Conservation (phyloP, 139 green algal genomes). For the Tetradesmus lagerheimii region DNA sequence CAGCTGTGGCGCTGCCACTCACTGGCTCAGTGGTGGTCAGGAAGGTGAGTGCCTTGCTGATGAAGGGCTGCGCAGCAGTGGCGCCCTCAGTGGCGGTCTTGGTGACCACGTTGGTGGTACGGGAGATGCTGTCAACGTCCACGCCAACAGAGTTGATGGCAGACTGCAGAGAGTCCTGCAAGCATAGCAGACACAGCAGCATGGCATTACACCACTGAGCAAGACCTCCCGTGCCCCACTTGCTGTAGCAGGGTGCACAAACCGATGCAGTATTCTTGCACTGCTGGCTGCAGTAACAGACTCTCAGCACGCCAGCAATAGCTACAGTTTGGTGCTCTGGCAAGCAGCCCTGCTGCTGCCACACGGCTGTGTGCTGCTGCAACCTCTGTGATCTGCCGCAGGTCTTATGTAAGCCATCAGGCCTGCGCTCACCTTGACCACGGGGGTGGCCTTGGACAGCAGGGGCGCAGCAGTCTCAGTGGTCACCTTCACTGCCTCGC, state of each 20-base stretch:
- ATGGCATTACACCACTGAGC: too few species aligned
- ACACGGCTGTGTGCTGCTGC: too few species aligned
- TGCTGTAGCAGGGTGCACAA: too few species aligned
- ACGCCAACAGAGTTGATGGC: conserved; percentile 57
- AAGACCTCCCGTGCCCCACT: too few species aligned
- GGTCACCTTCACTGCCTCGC: conserved; percentile 49
- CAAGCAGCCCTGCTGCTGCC: too few species aligned
- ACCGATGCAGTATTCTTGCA: too few species aligned
- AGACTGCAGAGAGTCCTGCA: conserved; percentile 41
- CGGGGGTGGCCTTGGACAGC: conserved; percentile 40
- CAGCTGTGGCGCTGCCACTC: not conserved
- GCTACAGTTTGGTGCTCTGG: too few species aligned
- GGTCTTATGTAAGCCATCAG: too few species aligned
- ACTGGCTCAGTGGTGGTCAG: conserved; percentile 67
- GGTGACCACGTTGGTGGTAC: conserved; percentile 46
- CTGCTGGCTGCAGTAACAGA: too few species aligned
- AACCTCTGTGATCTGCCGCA: too few species aligned
- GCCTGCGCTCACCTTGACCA: conserved; percentile 25
- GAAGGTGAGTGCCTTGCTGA: conserved; percentile 63
- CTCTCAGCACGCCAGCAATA: too few species aligned
- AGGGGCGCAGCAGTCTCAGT: conserved; percentile 45
- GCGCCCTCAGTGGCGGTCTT: conserved; percentile 57
- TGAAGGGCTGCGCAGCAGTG: conserved; percentile 64
- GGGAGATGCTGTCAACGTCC: conserved; percentile 50
- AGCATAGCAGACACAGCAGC: not conserved